These are phyloP conservation scores for Microglena sp. DNA, from an alignment of 139 green algal genomes.

Conservation along the genomic window DNA sequence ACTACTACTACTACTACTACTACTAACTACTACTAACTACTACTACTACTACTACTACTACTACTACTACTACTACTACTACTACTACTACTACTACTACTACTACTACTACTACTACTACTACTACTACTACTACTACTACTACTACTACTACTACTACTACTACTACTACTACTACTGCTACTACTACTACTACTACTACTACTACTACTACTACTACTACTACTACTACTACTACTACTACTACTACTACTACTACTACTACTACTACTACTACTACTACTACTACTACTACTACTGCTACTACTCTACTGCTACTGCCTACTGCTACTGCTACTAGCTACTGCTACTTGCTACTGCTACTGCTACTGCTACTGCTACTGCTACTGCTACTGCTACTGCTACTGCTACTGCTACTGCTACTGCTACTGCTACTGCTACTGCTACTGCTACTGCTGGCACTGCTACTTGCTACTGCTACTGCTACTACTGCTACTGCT, in stretches of 20 bases:
- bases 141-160: constrained; percentile 8
- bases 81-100: constrained; percentile 7
- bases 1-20: constrained; percentile 2
- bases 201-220: not conserved
- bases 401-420: constrained; percentile 4
- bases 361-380: constrained; percentile 11
- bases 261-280: not conserved
- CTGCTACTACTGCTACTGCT: not conserved
- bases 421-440: constrained; percentile 8
- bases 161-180: not conserved
- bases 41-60: not conserved
- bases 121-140: constrained; percentile 1
- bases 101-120: constrained; percentile 4
- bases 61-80: constrained; percentile 8
- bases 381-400: constrained; percentile 7
- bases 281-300: not conserved
- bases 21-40: not conserved
- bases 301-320: constrained; percentile 1
- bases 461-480: not conserved
- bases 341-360: not conserved
- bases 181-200: not conserved
- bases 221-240: not conserved
- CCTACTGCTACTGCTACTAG: constrained; percentile 2
- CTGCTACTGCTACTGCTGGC: not conserved
- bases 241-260: not conserved